Base-by-base conservation (phyloP, 2,329 filamentous ascomycete species). In the Curvularia verruculosa region DNA sequence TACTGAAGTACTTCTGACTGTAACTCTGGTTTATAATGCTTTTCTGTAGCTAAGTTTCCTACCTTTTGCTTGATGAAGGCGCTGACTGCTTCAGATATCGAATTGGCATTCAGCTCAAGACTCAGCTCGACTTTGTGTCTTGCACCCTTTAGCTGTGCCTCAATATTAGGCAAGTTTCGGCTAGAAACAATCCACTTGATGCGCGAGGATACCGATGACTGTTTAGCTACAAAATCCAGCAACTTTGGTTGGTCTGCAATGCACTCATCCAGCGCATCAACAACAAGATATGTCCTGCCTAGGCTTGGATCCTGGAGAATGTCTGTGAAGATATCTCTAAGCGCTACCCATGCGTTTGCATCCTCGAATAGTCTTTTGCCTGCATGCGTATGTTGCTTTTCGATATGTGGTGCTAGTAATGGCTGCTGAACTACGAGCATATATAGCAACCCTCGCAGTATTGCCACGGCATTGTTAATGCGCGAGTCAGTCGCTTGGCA, bases 391-490 rank as follows among this genome's bases (percentile, higher is more conserved):
- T 80, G 78, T 40, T 71, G 69, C 7, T 68, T 51, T 5, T 46
- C 54, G 15, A 63, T n/a, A 21, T 60, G 54, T n/a, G 5, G 1
- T 3, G 24, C 28, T 0, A 82, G 71, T 3, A 59, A 63, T 24
- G 68, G 70, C 3, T 79, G 64, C 52, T 78, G 65, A 1, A 58
- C 37, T 3, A 78, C 48, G 0, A 84, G 68, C 12, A 77, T 41
- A 36, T 73, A 81, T 0, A 83, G 69, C 0, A 84, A 66, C 0
- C 81, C 79, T 0, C 77, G 73, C 2, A 83, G 58, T 0, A 82
- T 75, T 1, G 78, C 70, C 0, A 63, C 70, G 0, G 76, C 76
- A 44, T 61, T 78, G 56, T 79, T 80, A 13, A n/a, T n/a, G n/a
- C n/a, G n/a, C n/a, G n/a, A n/a, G n/a, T n/a, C n/a, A n/a, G n/a